Evolutionary conservation across 495 filamentous ascomycete species (phyloP).

Genomic region (Saxophila tyrrhenica): DNA sequence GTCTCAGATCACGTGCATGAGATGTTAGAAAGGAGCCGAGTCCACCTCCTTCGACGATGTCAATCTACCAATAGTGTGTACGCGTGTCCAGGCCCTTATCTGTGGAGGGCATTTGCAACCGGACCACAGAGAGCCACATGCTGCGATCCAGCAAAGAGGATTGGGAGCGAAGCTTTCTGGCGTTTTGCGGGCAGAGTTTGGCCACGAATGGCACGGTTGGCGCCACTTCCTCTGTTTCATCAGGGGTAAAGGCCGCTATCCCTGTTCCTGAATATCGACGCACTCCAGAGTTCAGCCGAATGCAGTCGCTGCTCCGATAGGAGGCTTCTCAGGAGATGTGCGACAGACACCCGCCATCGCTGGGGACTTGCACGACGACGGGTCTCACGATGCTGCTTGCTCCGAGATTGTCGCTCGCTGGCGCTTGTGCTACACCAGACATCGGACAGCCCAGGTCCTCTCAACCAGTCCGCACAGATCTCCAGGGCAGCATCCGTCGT

Average conservation of each 20-base stretch:
- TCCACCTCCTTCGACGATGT: background rate
- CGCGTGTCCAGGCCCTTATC: background rate
- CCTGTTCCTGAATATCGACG: background rate
- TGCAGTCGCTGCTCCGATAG: background rate
- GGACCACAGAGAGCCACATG: too few relatives aligned
- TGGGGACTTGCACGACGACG: background rate
- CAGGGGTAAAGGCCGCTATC: background rate
- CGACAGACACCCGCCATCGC: background rate
- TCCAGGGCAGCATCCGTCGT: background rate
- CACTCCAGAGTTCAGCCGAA: background rate
- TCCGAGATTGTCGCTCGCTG: background rate
- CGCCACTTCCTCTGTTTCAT: background rate
- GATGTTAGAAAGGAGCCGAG: too few relatives aligned
- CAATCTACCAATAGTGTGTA: background rate
- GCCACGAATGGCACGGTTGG: too few relatives aligned
- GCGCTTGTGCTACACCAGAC: background rate
- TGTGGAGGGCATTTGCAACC: too few relatives aligned
- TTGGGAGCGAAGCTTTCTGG: background rate
- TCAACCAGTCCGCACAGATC: background rate
- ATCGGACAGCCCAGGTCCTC: background rate
- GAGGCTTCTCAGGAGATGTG: background rate
- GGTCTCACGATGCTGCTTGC: background rate
- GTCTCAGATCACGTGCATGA: background rate
- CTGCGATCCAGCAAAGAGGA: too few relatives aligned
- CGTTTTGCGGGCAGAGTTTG: background rate